phyloP scores from a whole-genome alignment of 495 filamentous ascomycete species.

The Daldinia bambusicola region DNA sequence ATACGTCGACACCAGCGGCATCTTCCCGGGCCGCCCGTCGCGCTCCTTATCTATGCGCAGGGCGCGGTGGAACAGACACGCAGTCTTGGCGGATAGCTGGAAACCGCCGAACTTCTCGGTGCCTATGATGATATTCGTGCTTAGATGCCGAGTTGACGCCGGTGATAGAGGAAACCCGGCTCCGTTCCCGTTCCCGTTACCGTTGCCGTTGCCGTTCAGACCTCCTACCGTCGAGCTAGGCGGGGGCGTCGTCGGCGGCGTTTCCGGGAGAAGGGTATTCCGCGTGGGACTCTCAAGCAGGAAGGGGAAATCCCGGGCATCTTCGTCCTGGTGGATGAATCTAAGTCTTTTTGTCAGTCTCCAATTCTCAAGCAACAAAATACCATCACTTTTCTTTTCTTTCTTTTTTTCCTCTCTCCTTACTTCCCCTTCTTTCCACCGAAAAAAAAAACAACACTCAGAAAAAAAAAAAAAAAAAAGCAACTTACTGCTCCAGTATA shows the following conservation, averaged over 20 bases:
- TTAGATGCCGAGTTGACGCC: constrained; percentile 30
- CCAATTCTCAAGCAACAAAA: no score
- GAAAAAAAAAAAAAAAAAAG: not conserved
- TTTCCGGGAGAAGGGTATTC: constrained; percentile 45
- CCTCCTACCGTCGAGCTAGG: not conserved
- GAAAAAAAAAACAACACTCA: not conserved
- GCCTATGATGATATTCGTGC: constrained; percentile 30
- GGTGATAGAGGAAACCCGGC: constrained; percentile 27
- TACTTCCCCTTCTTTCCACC: not conserved
- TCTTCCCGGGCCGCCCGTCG: constrained; percentile 36
- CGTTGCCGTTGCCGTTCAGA: not conserved
- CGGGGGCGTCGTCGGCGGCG: constrained; percentile 35
- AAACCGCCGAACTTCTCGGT: constrained; percentile 39
- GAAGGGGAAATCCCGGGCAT: constrained; percentile 39
- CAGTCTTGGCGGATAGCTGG: constrained; percentile 45
- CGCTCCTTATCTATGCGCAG: constrained; percentile 46
- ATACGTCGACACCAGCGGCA: constrained; percentile 36
- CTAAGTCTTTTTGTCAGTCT: constrained; percentile 23
- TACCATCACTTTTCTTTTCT: not conserved
- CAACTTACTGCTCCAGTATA: constrained; percentile 50
- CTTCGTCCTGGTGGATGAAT: constrained; percentile 47
- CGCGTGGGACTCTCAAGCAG: constrained; percentile 45
- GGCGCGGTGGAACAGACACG: constrained; percentile 45
- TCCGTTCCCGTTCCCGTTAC: not conserved
- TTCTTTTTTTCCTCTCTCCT: not conserved